Percentiles rank a stretch among this genome's conserved stretches.
Conservation (phyloP, 179 eudicot genomes). For the Dionaea muscipula region DNA sequence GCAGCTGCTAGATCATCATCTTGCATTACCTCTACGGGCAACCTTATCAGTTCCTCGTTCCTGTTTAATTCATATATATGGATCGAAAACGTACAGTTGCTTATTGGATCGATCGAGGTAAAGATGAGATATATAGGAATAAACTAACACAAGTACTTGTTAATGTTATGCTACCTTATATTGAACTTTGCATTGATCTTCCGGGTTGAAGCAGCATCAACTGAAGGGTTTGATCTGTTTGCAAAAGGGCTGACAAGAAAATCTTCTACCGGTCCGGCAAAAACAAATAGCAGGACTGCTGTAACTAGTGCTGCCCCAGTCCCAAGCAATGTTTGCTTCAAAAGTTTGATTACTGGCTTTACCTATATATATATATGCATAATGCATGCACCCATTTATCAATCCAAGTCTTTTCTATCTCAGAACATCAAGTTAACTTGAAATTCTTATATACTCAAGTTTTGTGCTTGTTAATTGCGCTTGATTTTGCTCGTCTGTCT, state of each 20-base stretch:
- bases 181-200: slow-evolving; percentile 35
- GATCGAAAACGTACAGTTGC: too few relatives aligned
- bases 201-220: slow-evolving; percentile 27
- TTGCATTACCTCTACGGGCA: slow-evolving; percentile 56
- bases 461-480: neutral
- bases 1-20: slow-evolving; percentile 87
- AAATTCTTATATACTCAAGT: neutral
- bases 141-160: neutral
- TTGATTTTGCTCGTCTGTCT: neutral
- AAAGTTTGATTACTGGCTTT: slow-evolving; percentile 82
- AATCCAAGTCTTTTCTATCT: neutral
- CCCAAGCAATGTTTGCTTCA: slow-evolving; percentile 86
- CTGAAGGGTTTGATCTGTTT: too few relatives aligned
- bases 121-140: neutral
- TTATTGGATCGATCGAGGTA: too few relatives aligned
- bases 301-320: slow-evolving; percentile 72
- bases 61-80: too few relatives aligned
- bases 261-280: slow-evolving; percentile 76
- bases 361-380: slow-evolving; percentile 33
- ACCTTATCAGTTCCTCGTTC: slow-evolving; percentile 68
- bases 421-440: neutral
- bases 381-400: neutral
- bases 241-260: slow-evolving; percentile 31
- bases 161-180: slow-evolving; percentile 31
- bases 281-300: slow-evolving; percentile 50